These are phyloP conservation scores for Paramecium tetraurelia DNA, from an alignment of 73 alveolate species.

Conservation along the genomic window DNA sequence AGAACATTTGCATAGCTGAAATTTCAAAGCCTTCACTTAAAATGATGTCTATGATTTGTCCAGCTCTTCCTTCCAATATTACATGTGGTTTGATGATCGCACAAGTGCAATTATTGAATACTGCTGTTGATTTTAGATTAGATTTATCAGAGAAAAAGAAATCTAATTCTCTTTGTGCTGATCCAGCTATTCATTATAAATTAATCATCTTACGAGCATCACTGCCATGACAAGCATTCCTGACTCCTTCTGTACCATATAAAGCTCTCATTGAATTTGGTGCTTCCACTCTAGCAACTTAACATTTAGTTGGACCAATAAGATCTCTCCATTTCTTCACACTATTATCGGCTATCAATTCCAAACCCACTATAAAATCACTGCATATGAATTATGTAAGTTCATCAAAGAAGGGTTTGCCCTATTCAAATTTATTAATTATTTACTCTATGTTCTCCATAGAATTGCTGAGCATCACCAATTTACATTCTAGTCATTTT, in stretches of 20 bases:
- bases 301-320: slow-evolving; percentile 90
- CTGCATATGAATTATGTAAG: slow-evolving; percentile 82
- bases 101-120: slow-evolving; percentile 91
- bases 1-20: slow-evolving; percentile 90
- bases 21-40: slow-evolving; percentile 96
- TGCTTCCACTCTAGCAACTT: slow-evolving; percentile 86
- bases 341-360: slow-evolving; percentile 89
- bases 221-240: slow-evolving; percentile 94
- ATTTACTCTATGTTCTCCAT: slow-evolving; percentile 72
- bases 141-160: slow-evolving; percentile 79
- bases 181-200: slow-evolving; percentile 64
- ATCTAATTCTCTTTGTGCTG: slow-evolving; percentile 88
- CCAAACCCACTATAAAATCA: slow-evolving; percentile 94
- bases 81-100: slow-evolving; percentile 95
- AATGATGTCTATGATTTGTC: slow-evolving; percentile 89
- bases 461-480: slow-evolving; percentile 78
- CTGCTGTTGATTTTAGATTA: slow-evolving; percentile 75
- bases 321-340: slow-evolving; percentile 88
- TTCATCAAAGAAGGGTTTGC: slow-evolving; percentile 88
- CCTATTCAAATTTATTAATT: slow-evolving; percentile 21
- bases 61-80: slow-evolving; percentile 82
- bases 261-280: slow-evolving; percentile 93
- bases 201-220: slow-evolving; percentile 66
- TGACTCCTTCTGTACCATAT: slow-evolving; percentile 94
- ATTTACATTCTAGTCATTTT: slow-evolving; percentile 87